Base-by-base conservation (phyloP, 2,329 filamentous ascomycete genomes). In the Beauveria rudraprayagi region DNA sequence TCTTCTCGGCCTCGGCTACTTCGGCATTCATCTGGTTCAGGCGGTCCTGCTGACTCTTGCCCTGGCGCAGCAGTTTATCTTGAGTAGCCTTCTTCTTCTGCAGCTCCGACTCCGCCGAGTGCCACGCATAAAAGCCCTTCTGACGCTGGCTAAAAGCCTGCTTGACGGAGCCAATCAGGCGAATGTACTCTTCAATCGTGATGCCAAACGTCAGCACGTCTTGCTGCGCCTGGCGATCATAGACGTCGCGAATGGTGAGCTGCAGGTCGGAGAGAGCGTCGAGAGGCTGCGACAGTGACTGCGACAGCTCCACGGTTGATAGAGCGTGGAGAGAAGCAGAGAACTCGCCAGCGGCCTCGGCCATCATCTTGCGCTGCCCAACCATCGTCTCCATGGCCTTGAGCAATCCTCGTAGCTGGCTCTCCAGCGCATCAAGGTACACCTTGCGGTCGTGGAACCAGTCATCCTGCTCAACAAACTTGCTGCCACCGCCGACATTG, bases 371-470 rank as follows among this genome's bases (percentile, higher is more conserved):
- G 62, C 94, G 87, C 75, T 99, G 94, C 41, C 82, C 82, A 1
- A 99, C 90, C 72, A 99, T 95, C 6, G 86, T 89, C 70, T 99
- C 94, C 76, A 96, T 95, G 19, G 92, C 90, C 76, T 97, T 97
- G 68, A 97, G 82, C 17, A 97, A 80, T 10, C 90, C 88, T 72
- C 92, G 96, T 63, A 97, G 82, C 73, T 97, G 93, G 67, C 86
- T 92, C 71, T 97, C 92, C 43, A 97, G 82, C 5, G 92, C 92
- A 72, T 99, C 94, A 11, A 99, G 83, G 70, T 99, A 99, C 60
- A 97, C 85, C 69, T 88, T 91, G 64, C 94, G 91, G 67, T 99
- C 94, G 68, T 99, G 93, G 77, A 99, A 99, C 94, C 93, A 99
- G 76, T 99, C 94, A 72, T 99, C 94, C 71, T 97, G 94, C 75